A percentile compares a stretch with the other conserved stretches of the same genome.
Conservation (phyloP, 1,139 yeast species). For the Scheffersomyces cryptocercus region DNA sequence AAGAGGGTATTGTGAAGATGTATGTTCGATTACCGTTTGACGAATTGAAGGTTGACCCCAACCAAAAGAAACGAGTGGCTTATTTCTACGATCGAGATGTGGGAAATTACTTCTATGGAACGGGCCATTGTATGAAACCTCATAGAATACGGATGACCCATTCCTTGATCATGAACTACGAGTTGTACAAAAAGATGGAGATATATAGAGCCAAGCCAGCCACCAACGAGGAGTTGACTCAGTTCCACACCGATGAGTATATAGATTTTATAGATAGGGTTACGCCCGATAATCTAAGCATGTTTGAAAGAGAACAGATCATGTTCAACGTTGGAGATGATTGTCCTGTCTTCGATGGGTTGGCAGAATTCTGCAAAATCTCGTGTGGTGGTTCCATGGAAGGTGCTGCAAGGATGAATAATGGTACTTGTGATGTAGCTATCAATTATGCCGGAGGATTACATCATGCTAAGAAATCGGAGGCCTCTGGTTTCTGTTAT, state of each 20-base stretch:
- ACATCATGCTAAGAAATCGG: conserved; percentile 95
- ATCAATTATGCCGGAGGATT: conserved; percentile 97
- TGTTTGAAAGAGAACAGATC: conserved; percentile 87
- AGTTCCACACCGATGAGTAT: conserved; percentile 96
- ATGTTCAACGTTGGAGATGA: conserved; percentile 97
- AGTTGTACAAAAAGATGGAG: conserved; percentile 94
- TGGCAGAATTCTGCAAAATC: conserved; percentile 90
- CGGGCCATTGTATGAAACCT: conserved; percentile 99
- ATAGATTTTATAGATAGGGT: conserved; percentile 91
- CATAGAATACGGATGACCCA: conserved; percentile 99
- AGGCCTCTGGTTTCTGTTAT: conserved; percentile 96
- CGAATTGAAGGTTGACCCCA: conserved; percentile 41
- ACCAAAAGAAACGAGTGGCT: conserved; percentile 44
- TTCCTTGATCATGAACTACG: conserved; percentile 94
- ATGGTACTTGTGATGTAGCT: conserved; percentile 94
- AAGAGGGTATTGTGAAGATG: conserved; percentile 19
- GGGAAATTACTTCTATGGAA: conserved; percentile 96
- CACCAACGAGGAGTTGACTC: conserved; percentile 96
- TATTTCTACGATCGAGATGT: conserved; percentile 71
- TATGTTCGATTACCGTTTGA: conserved; percentile 49
- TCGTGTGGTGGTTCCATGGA: conserved; percentile 97
- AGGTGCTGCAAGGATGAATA: conserved; percentile 91
- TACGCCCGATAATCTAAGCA: conserved; percentile 89
- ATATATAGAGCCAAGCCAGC: conserved; percentile 97
- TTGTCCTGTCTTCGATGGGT: conserved; percentile 95